Percentiles rank a stretch among this genome's conserved stretches.
Conservation (phyloP, 2,329 filamentous ascomycete species). For the Chrysoporthe cubensis region DNA sequence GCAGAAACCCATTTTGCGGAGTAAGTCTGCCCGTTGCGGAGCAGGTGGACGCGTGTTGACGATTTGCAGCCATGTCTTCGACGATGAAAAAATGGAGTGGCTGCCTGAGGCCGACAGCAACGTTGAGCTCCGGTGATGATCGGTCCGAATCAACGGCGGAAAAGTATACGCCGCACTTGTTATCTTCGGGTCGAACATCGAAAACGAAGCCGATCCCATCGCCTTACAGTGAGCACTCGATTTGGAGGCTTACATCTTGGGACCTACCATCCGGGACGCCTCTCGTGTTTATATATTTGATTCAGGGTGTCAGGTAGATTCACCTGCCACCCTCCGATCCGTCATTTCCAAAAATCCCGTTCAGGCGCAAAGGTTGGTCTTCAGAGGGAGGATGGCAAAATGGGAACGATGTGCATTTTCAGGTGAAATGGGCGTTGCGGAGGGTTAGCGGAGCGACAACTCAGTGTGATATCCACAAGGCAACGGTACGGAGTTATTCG, state of each 20-base stretch:
- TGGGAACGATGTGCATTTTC: not conserved
- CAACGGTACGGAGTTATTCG: not conserved
- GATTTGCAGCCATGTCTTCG: constrained; percentile 45
- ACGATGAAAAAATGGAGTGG: constrained; percentile 43
- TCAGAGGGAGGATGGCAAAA: not conserved
- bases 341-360: not conserved
- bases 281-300: not conserved
- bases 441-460: not conserved
- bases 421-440: not conserved
- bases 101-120: constrained; percentile 25
- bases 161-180: not conserved
- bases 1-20: constrained; percentile 54
- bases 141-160: not conserved
- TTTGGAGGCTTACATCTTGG: too few species aligned
- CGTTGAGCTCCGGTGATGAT: not conserved
- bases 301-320: not conserved
- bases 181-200: not conserved
- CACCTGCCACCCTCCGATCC: not conserved
- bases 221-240: too few species aligned
- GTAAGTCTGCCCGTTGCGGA: constrained; percentile 43
- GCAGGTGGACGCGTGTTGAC: constrained; percentile 27
- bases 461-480: not conserved
- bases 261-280: not conserved
- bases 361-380: not conserved
- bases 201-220: not conserved